Evolutionary conservation across 2,329 filamentous ascomycete genomes (phyloP), one percentile per base, ranked within the genome.

Genomic region (Onygenales sp.): DNA sequence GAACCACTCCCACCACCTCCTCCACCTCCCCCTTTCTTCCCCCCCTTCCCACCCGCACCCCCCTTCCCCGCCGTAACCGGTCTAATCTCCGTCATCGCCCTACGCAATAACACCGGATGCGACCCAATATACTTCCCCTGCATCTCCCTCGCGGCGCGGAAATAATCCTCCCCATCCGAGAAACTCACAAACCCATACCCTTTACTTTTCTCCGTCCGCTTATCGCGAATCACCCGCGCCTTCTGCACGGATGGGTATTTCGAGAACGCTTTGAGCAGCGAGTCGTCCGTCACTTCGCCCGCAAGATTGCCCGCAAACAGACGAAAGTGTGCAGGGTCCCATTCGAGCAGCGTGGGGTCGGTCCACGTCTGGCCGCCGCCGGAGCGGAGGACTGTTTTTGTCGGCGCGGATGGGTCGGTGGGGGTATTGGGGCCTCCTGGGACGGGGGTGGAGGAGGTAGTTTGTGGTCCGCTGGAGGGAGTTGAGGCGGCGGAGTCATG

Each of bases 91-190:
- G 92, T 95, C 61, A 86, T 95, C 60, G 88, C 89, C 69, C 93
- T 88, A 69, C 87, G 85, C 60, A 97, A 81, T 31, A 88, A 76
- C 32, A 96, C 88, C 0, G 93, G 93, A 70, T 97, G 93, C 68
- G 90, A 96, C 64, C 95, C 92, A 66, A 98, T 97, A 72, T 98
- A 98, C 74, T 98, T 97, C 62, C 91, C 91, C 65, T 96, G 88
- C 93, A 97, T 97, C 74, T 97, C 92, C 73, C 93, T 90, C 63
- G 90, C 92, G 1, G 93, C 92, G 64, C 89, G 83, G 77, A 98
- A 97, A 69, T 94, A 97, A 65, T 96, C 91, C 69, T 98, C 93
- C 33, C 90, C 88, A 66, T 96, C 88, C 63, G 85, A 86, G 73
- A 98, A 97, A 70, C 89, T 93, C 53, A 98, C 91, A 66, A 98